Evolutionary conservation across 345 rosid genomes (phyloP).

Genomic region (Melastoma malabathricum): DNA sequence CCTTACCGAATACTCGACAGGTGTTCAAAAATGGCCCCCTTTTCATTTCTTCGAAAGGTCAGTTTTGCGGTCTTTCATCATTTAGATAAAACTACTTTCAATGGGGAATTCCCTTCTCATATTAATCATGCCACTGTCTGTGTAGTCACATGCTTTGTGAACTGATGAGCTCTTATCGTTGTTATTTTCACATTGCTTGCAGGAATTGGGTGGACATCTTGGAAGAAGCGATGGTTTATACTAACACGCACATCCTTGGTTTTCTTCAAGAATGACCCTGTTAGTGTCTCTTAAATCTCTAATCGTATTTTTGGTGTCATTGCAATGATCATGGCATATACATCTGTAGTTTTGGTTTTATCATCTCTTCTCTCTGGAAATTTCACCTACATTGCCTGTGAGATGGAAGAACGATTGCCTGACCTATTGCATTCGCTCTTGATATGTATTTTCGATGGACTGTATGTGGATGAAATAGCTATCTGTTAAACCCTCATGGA

Average conservation of each 20-base stretch:
- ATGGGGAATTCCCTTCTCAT: no score
- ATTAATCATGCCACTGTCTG: no score
- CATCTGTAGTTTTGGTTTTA: not conserved
- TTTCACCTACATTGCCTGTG: no score
- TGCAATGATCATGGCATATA: not conserved
- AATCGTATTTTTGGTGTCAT: not conserved
- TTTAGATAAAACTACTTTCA: no score
- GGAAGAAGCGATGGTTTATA: slow-evolving; percentile 99
- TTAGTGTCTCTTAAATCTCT: slow-evolving; percentile 29
- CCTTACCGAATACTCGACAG: slow-evolving; percentile 23
- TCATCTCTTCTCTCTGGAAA: no score
- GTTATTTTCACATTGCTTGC: slow-evolving; percentile 10
- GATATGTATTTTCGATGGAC: no score
- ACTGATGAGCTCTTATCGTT: not conserved
- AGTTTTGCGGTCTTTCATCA: slow-evolving; percentile 4
- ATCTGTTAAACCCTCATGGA: no score
- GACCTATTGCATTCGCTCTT: no score
- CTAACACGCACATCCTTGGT: slow-evolving; percentile 96
- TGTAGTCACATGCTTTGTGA: no score
- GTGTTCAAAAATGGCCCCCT: slow-evolving; percentile 96
- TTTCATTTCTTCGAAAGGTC: slow-evolving; percentile 97
- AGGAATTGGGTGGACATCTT: slow-evolving; percentile 99
- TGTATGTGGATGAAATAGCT: no score
- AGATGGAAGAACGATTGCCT: no score
- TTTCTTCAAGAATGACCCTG: slow-evolving; percentile 95